phyloP scores from a whole-genome alignment of 2,329 filamentous ascomycete genomes.

The Macrophomina pseudophaseolina region DNA sequence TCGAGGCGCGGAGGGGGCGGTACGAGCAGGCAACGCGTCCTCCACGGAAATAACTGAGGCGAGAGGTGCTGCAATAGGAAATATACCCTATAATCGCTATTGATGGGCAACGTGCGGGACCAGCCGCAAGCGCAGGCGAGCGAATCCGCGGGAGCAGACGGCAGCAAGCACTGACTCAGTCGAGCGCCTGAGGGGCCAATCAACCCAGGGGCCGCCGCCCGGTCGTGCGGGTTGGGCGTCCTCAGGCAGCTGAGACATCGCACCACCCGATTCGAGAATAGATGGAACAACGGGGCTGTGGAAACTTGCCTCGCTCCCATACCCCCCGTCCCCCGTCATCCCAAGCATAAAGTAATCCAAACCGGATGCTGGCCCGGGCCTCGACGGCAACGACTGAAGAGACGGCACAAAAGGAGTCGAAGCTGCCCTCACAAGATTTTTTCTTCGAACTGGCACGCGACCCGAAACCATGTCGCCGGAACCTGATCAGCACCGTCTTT shows the following conservation, averaged over 20 bases:
- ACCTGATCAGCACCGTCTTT: not conserved
- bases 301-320: not conserved
- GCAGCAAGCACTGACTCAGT: conserved; percentile 5
- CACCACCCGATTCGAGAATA: conserved; percentile 8
- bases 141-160: not conserved
- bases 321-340: not conserved
- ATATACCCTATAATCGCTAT: conserved; percentile 3
- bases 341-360: conserved; percentile 5
- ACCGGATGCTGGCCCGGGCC: not conserved
- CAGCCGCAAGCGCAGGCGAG: conserved; percentile 6
- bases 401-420: not conserved
- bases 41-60: conserved; percentile 13
- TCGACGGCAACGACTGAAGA: not conserved
- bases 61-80: not conserved
- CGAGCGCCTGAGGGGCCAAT: conserved; percentile 8
- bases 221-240: conserved; percentile 8
- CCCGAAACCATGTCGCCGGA: conserved; percentile 2
- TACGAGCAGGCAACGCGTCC: conserved; percentile 15
- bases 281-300: conserved; percentile 1
- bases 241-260: conserved; percentile 11
- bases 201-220: not conserved
- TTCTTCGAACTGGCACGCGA: not conserved
- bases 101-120: conserved; percentile 10
- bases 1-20: not conserved
- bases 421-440: not conserved